A percentile compares a stretch with the other conserved stretches of the same genome.
Conservation (phyloP, 108 stramenopile species). For the Cyclostephanos tholiformis region DNA sequence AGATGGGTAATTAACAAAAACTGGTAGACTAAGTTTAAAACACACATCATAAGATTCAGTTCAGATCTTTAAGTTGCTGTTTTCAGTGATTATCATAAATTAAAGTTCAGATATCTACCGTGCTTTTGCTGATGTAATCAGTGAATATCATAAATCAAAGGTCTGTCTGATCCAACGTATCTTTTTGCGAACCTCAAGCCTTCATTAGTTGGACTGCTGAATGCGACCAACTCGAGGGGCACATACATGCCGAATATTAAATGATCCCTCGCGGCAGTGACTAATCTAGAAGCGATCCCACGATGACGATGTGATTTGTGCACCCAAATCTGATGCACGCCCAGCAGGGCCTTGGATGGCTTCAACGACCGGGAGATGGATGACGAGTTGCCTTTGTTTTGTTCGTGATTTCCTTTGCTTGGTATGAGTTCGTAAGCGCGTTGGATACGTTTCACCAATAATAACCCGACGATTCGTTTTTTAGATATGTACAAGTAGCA, state of each 20-base stretch:
- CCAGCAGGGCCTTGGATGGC: conserved; percentile 59
- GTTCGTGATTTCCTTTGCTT: background rate
- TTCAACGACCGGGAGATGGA: conserved; percentile 46
- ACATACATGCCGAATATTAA: conserved; percentile 69
- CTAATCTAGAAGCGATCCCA: conserved; percentile 73
- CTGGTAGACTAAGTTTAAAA: too few species aligned
- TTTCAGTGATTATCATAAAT: too few species aligned
- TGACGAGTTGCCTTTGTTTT: background rate
- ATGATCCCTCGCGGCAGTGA: conserved; percentile 65
- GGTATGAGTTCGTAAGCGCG: conserved; percentile 55
- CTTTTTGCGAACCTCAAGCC: conserved; percentile 65
- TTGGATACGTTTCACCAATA: conserved; percentile 54
- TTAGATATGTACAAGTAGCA: conserved; percentile 67
- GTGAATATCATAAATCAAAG: conserved; percentile 49
- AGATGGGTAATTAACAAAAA: too few species aligned
- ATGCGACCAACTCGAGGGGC: conserved; percentile 56
- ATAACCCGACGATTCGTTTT: conserved; percentile 66
- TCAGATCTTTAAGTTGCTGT: too few species aligned
- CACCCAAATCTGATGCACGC: conserved; percentile 81
- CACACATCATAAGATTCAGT: too few species aligned
- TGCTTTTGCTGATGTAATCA: conserved; percentile 4
- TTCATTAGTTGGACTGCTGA: conserved; percentile 84
- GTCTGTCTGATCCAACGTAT: conserved; percentile 48
- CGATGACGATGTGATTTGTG: conserved; percentile 55
- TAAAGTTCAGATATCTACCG: too few species aligned